phyloP scores from a whole-genome alignment of 2,329 filamentous ascomycete genomes.

The Aphanoascus verrucosus region DNA sequence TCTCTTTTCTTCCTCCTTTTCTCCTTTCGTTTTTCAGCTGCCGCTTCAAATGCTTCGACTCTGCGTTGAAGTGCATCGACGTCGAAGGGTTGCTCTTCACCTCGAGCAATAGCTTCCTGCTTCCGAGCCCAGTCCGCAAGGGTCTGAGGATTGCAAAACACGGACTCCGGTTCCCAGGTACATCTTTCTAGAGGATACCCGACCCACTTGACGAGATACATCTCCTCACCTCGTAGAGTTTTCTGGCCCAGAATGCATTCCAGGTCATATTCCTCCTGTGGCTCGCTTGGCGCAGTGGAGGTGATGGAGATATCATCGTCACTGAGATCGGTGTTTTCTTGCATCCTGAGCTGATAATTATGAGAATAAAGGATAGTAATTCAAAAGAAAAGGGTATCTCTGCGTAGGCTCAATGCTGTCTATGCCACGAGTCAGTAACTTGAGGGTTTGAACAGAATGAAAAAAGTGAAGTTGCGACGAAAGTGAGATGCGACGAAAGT shows the following conservation, averaged over 20 bases:
- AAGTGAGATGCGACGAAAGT: background rate
- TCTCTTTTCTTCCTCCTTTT: slow-evolving; percentile 24
- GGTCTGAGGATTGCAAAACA: slow-evolving; percentile 30
- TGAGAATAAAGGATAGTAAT: background rate
- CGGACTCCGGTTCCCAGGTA: slow-evolving; percentile 44
- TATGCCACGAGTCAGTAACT: background rate
- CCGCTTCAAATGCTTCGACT: slow-evolving; percentile 18
- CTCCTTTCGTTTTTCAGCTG: slow-evolving; percentile 20
- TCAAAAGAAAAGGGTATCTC: background rate
- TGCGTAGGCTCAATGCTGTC: background rate
- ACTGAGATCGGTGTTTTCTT: slow-evolving; percentile 16
- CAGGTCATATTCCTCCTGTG: slow-evolving; percentile 44
- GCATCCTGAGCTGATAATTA: background rate
- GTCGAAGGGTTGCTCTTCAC: slow-evolving; percentile 26
- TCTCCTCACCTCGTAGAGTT: slow-evolving; percentile 23
- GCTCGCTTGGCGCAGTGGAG: slow-evolving; percentile 40
- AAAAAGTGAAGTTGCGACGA: background rate
- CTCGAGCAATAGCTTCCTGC: slow-evolving; percentile 24
- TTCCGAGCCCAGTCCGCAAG: slow-evolving; percentile 34
- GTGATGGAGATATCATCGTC: slow-evolving; percentile 48
- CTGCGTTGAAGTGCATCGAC: slow-evolving; percentile 24
- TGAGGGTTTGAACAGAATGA: background rate
- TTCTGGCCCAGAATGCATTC: slow-evolving; percentile 45
- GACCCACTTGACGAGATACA: slow-evolving; percentile 56
- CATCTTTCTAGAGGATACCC: slow-evolving; percentile 47